These are phyloP conservation scores for Endocalyx cinctus DNA, from an alignment of 2,329 filamentous ascomycete genomes.

Conservation along the genomic window DNA sequence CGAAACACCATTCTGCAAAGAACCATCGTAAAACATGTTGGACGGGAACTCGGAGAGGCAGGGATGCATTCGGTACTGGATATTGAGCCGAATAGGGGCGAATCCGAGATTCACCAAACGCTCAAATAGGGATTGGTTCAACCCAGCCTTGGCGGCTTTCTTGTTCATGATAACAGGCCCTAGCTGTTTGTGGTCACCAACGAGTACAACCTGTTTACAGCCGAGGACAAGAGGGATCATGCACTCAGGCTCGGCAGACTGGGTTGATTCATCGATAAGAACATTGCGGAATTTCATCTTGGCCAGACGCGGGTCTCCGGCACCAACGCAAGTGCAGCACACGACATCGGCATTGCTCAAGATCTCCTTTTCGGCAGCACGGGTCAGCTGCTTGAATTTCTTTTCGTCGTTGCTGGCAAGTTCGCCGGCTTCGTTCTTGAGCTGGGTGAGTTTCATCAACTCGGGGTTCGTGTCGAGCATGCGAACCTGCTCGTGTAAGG, in stretches of 20 bases:
- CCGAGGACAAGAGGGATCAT: conserved; percentile 97
- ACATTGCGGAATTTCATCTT: conserved; percentile 99
- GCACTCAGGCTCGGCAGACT: conserved; percentile 96
- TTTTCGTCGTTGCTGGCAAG: conserved; percentile 95
- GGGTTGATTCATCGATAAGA: conserved; percentile 95
- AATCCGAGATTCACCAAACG: conserved; percentile 88
- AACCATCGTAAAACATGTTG: conserved; percentile 99
- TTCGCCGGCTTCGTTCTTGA: conserved; percentile 89
- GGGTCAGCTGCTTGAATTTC: conserved; percentile 93
- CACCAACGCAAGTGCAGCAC: conserved; percentile 97
- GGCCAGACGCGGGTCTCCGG: conserved; percentile 87
- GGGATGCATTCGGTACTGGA: conserved; percentile 98
- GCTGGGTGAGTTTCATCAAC: conserved; percentile 82
- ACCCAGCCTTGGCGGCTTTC: conserved; percentile 93
- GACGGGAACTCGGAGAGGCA: conserved; percentile 96
- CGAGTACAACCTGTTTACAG: conserved; percentile 98
- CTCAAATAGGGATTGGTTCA: conserved; percentile 98
- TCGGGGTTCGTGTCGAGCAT: conserved; percentile 97
- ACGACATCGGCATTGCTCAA: conserved; percentile 94
- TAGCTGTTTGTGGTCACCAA: conserved; percentile 96
- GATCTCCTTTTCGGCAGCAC: conserved; percentile 91
- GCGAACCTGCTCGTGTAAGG: conserved; percentile 92
- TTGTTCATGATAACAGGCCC: conserved; percentile 99
- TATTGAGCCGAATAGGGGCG: conserved; percentile 86
- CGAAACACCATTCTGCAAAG: conserved; percentile 92